Evolutionary conservation across 176 grass and related monocot species (phyloP).

Genomic region (Cymbopogon citratus): DNA sequence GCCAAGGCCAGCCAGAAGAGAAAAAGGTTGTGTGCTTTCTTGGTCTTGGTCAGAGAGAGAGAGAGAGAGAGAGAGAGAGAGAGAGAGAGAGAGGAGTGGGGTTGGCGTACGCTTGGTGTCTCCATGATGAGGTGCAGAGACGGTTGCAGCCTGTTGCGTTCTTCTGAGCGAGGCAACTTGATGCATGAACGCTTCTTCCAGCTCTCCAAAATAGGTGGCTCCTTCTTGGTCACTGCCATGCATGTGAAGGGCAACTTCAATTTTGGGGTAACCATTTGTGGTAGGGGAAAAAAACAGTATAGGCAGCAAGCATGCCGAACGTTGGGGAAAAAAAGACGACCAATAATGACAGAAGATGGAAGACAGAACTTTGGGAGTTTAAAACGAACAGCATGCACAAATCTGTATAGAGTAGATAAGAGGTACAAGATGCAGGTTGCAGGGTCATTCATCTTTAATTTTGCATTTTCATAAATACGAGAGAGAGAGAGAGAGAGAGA

Average conservation of each 20-base stretch:
- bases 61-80: not conserved
- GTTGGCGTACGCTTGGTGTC: slow-evolving; percentile 44
- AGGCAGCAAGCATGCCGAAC: too few relatives aligned
- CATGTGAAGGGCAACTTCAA: not conserved
- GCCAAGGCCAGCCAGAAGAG: not conserved
- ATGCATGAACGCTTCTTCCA: slow-evolving; percentile 82
- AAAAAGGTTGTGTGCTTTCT: slow-evolving; percentile 29
- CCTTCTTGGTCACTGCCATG: slow-evolving; percentile 60
- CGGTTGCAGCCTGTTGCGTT: slow-evolving; percentile 38
- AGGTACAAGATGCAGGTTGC: too few relatives aligned
- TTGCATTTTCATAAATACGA: too few relatives aligned
- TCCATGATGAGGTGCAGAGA: slow-evolving; percentile 40
- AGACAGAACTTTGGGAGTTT: too few relatives aligned
- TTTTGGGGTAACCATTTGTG: too few relatives aligned
- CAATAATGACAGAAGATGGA: too few relatives aligned
- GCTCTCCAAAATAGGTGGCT: slow-evolving; percentile 58
- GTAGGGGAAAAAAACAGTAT: too few relatives aligned
- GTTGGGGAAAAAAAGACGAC: too few relatives aligned
- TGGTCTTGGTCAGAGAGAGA: slow-evolving; percentile 15
- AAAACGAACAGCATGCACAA: too few relatives aligned
- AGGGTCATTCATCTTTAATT: too few relatives aligned
- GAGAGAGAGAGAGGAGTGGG: slow-evolving; percentile 7
- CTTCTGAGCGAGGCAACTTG: slow-evolving; percentile 43
- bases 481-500: too few relatives aligned
- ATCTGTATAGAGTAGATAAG: too few relatives aligned